phyloP scores from a whole-genome alignment of 2,329 filamentous ascomycete genomes.

The Neobulgaria alba region DNA sequence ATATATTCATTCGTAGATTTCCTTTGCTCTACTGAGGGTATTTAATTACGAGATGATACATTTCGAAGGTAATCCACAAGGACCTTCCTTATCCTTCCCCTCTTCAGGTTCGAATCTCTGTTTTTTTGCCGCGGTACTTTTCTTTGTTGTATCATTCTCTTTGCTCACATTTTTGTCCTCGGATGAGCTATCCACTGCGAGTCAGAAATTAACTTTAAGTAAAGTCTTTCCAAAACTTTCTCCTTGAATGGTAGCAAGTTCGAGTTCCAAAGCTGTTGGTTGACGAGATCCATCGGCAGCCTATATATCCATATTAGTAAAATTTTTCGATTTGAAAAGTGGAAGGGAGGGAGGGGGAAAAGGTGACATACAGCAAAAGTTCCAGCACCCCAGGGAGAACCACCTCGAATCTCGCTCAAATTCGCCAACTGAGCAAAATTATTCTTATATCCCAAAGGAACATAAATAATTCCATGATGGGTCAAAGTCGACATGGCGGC shows the following conservation, averaged over 20 bases:
- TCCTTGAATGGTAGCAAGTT: constrained; percentile 75
- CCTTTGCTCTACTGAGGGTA: no score
- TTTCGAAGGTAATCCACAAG: constrained; percentile 70
- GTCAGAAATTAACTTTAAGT: constrained; percentile 68
- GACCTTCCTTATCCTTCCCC: constrained; percentile 51
- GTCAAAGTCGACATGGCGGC: constrained; percentile 74
- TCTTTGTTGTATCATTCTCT: constrained; percentile 11
- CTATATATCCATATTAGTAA: no score
- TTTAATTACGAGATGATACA: constrained; percentile 50
- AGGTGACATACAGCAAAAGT: constrained; percentile 60
- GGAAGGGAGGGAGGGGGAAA: neutral
- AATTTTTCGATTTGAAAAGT: neutral
- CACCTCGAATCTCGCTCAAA: constrained; percentile 74
- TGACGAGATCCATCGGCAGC: constrained; percentile 72
- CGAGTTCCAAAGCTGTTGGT: constrained; percentile 66
- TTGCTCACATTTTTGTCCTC: constrained; percentile 17
- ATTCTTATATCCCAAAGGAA: constrained; percentile 89
- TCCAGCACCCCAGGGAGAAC: constrained; percentile 86
- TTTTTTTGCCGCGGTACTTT: constrained; percentile 16
- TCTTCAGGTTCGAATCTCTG: constrained; percentile 30
- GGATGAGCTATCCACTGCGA: constrained; percentile 63
- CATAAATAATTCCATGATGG: constrained; percentile 93
- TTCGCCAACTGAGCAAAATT: constrained; percentile 63
- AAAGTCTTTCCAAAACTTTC: constrained; percentile 74
- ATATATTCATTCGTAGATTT: no score